These are phyloP conservation scores for Camellia lanceoleosa DNA, from an alignment of 148 eudicot species.

Conservation along the genomic window DNA sequence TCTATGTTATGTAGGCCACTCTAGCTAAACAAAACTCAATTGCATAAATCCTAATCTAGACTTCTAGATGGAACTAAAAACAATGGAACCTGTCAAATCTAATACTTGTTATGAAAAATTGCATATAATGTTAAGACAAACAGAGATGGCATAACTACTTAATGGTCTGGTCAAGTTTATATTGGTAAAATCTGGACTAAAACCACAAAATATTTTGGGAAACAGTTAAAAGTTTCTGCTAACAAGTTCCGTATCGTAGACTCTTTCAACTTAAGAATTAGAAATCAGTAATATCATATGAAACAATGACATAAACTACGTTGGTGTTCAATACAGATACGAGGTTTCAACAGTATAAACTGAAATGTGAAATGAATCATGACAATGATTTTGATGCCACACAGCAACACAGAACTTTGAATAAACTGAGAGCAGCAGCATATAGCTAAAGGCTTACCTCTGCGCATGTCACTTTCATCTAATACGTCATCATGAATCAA, in stretches of 20 bases:
- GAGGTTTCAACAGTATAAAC: background rate
- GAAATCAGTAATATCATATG: too few species aligned
- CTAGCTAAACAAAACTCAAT: too few species aligned
- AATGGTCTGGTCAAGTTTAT: background rate
- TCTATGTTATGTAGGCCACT: too few species aligned
- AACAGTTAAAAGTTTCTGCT: background rate
- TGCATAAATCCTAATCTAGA: too few species aligned
- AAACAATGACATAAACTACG: too few species aligned
- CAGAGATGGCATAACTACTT: background rate
- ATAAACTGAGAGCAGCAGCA: background rate
- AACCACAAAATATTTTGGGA: background rate
- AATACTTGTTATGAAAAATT: background rate
- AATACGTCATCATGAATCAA: constrained; percentile 89
- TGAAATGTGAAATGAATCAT: background rate
- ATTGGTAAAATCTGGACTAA: background rate
- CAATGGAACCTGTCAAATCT: background rate
- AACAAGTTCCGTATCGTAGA: background rate
- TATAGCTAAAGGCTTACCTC: constrained; percentile 49
- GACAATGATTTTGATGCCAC: background rate
- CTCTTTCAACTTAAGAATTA: background rate
- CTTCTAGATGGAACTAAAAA: background rate
- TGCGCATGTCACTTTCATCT: constrained; percentile 85
- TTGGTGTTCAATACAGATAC: too few species aligned
- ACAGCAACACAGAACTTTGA: constrained; percentile 49
- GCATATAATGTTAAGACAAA: too few species aligned